Conservation (phyloP, 2,329 filamentous ascomycete species). For the Onygenales sp. region DNA sequence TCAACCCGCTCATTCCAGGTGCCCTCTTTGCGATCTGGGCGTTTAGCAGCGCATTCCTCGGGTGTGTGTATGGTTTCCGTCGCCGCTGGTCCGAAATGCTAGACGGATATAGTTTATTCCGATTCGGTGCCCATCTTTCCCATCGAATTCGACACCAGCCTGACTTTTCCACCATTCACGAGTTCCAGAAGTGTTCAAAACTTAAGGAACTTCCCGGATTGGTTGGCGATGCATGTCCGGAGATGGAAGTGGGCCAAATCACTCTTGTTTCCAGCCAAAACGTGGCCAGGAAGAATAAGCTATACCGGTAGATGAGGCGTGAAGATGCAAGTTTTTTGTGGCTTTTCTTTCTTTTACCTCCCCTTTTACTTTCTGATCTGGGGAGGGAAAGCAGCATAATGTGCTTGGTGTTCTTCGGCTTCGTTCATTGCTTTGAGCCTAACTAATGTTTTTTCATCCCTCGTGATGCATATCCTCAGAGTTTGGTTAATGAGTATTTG, state of each 20-base stretch:
- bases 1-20: not conserved
- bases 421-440: not conserved
- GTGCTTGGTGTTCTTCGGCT: not conserved
- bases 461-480: no score
- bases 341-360: no score
- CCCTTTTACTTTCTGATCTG: no score
- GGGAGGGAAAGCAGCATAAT: no score
- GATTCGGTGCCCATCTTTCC: slow-evolving; percentile 7
- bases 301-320: not conserved
- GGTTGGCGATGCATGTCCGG: not conserved
- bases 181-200: not conserved
- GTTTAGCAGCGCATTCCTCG: slow-evolving; percentile 1
- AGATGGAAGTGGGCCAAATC: not conserved
- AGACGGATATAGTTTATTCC: slow-evolving; percentile 9
- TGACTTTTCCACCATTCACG: not conserved
- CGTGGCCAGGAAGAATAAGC: not conserved
- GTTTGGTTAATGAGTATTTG: no score
- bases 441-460: not conserved
- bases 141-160: not conserved
- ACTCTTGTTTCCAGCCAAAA: not conserved
- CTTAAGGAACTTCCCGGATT: not conserved
- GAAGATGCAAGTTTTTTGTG: not conserved
- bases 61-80: slow-evolving; percentile 5
- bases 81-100: slow-evolving; percentile 9
- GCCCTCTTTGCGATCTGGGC: slow-evolving; percentile 7